phyloP scores from a whole-genome alignment of 768 basidiomycete species.

The Leccinum disarticulatum region DNA sequence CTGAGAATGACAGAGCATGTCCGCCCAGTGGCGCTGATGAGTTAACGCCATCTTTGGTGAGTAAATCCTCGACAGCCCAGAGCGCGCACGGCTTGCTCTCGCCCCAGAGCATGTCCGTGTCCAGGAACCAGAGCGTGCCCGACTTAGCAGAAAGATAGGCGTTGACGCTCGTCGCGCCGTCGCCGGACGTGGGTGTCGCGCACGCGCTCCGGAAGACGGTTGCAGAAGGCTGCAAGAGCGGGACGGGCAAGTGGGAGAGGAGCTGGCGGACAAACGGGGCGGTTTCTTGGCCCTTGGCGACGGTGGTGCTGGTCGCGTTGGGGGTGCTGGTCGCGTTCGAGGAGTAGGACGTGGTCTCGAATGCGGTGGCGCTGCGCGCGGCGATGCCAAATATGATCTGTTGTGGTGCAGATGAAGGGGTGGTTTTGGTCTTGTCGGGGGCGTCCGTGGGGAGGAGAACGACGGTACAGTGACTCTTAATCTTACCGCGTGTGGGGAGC shows the following conservation, averaged over 20 bases:
- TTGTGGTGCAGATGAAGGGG: slow-evolving; percentile 33
- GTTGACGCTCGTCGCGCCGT: slow-evolving; percentile 60
- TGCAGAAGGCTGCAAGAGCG: slow-evolving; percentile 48
- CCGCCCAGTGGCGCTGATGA: slow-evolving; percentile 64
- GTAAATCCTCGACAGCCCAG: slow-evolving; percentile 63
- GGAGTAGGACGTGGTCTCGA: slow-evolving; percentile 43
- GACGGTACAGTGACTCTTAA: slow-evolving; percentile 71
- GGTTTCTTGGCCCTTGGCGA: slow-evolving; percentile 54
- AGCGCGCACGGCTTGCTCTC: slow-evolving; percentile 78
- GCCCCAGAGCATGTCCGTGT: slow-evolving; percentile 66
- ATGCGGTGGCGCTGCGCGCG: slow-evolving; percentile 45
- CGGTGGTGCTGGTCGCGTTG: slow-evolving; percentile 31
- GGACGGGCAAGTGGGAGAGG: slow-evolving; percentile 46
- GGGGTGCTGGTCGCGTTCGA: slow-evolving; percentile 13
- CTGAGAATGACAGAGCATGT: slow-evolving; percentile 63
- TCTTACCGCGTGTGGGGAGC: slow-evolving; percentile 71
- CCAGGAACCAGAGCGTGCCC: slow-evolving; percentile 72
- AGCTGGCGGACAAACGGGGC: slow-evolving; percentile 50
- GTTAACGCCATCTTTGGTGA: slow-evolving; percentile 50
- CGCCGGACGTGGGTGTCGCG: slow-evolving; percentile 32
- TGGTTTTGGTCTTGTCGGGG: slow-evolving; percentile 44
- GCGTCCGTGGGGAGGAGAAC: slow-evolving; percentile 59
- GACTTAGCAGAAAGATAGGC: slow-evolving; percentile 72
- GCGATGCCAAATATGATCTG: slow-evolving; percentile 76
- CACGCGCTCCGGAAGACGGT: slow-evolving; percentile 58